Conservation (phyloP, 208 protist species). For the Wallacemonas sp. region DNA sequence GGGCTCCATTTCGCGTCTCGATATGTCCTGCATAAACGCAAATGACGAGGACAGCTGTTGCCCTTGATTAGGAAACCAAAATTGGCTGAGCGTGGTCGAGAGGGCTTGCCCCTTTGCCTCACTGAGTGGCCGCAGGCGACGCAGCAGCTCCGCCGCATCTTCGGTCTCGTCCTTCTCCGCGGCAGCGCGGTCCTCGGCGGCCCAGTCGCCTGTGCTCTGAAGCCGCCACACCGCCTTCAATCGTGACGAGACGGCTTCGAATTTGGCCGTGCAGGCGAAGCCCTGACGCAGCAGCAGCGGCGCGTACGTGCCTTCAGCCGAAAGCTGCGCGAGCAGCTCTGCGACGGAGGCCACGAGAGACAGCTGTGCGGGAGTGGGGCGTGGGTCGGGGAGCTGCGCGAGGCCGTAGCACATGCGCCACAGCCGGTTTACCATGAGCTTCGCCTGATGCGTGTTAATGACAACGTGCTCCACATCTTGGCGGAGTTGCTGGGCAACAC, state of each 20-base stretch:
- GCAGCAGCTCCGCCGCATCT: slow-evolving; percentile 21
- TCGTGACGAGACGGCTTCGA: slow-evolving; percentile 41
- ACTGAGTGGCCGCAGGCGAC: slow-evolving; percentile 12
- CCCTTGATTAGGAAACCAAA: too few relatives aligned
- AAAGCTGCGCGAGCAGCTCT: slow-evolving; percentile 15
- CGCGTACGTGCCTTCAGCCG: slow-evolving; percentile 24
- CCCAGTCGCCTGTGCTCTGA: slow-evolving; percentile 49
- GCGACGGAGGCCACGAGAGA: slow-evolving; percentile 6
- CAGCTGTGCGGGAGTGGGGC: slow-evolving; percentile 19
- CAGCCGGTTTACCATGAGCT: slow-evolving; percentile 14
- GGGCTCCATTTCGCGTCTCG: too few relatives aligned
- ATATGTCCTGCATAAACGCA: too few relatives aligned
- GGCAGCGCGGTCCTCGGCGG: slow-evolving; percentile 32
- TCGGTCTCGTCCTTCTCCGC: slow-evolving; percentile 33
- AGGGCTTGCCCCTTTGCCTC: too few relatives aligned
- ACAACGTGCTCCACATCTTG: neutral
- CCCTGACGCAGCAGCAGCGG: slow-evolving; percentile 32
- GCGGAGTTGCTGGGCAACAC: neutral
- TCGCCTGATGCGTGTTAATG: slow-evolving; percentile 22
- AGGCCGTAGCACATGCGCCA: slow-evolving; percentile 17
- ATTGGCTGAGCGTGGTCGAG: too few relatives aligned
- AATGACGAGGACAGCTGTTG: too few relatives aligned
- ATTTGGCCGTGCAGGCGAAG: slow-evolving; percentile 51
- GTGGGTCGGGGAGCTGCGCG: slow-evolving; percentile 21
- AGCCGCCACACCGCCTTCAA: slow-evolving; percentile 54